These are phyloP conservation scores for Xylariaceae sp. DNA, from an alignment of 2,329 filamentous ascomycete genomes.

Conservation along the genomic window DNA sequence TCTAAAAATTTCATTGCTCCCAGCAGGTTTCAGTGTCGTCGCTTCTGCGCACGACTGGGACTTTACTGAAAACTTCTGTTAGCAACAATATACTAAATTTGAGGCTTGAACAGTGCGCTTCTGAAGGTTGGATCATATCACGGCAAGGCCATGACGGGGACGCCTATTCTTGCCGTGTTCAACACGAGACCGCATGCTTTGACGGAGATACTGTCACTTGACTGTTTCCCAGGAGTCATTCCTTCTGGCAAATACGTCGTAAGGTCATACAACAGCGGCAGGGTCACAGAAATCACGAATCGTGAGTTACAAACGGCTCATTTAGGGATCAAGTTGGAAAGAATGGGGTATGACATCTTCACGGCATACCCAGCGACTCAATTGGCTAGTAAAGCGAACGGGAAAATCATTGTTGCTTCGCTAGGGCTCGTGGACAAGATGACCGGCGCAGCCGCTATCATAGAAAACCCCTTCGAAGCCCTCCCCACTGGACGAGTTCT, in stretches of 20 bases:
- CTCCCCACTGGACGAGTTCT: constrained; percentile 54
- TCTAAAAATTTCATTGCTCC: neutral
- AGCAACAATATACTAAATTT: constrained; percentile 34
- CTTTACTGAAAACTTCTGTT: neutral
- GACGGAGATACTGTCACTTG: constrained; percentile 66
- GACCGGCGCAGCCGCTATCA: constrained; percentile 77
- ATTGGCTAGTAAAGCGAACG: constrained; percentile 45
- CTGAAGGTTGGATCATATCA: constrained; percentile 78
- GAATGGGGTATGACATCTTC: constrained; percentile 74
- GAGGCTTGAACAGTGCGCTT: constrained; percentile 40
- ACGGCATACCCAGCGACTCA: constrained; percentile 64
- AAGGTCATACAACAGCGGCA: constrained; percentile 64
- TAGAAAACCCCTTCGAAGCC: constrained; percentile 56
- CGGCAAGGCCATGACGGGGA: constrained; percentile 61
- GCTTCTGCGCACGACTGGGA: neutral
- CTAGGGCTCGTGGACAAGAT: constrained; percentile 83
- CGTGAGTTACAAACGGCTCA: constrained; percentile 45
- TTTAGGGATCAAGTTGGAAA: constrained; percentile 58
- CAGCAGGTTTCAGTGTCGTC: neutral
- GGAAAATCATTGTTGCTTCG: constrained; percentile 56
- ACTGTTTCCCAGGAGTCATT: constrained; percentile 68
- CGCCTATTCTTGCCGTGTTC: constrained; percentile 77
- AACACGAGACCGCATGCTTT: constrained; percentile 64
- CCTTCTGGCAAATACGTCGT: constrained; percentile 61
- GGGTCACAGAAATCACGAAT: constrained; percentile 51